These are phyloP conservation scores for Pezicula radicicola DNA, from an alignment of 2,329 filamentous ascomycete species.

Conservation along the genomic window DNA sequence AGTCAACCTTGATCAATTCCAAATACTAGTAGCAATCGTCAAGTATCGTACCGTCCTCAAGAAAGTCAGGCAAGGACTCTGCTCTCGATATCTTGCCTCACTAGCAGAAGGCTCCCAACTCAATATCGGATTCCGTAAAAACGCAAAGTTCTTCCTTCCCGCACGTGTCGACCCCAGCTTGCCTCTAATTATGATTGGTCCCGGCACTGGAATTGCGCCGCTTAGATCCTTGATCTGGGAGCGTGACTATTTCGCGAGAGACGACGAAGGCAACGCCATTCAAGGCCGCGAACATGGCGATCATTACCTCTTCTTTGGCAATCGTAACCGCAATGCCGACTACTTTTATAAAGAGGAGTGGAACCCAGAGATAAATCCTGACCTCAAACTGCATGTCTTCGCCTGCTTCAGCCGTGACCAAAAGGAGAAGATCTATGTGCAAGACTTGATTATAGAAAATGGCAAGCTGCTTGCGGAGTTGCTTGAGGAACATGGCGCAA, in stretches of 20 bases:
- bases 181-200: slow-evolving; percentile 73
- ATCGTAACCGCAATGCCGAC: slow-evolving; percentile 70
- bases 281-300: slow-evolving; percentile 26
- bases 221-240: slow-evolving; percentile 80
- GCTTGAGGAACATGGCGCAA: slow-evolving; percentile 47
- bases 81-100: slow-evolving; percentile 77
- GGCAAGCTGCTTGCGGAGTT: slow-evolving; percentile 37
- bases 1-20: slow-evolving; percentile 45
- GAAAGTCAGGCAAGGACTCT: slow-evolving; percentile 80
- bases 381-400: slow-evolving; percentile 48
- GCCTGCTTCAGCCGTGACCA: slow-evolving; percentile 73
- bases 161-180: slow-evolving; percentile 35
- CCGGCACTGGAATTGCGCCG: slow-evolving; percentile 84
- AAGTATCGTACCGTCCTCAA: slow-evolving; percentile 88
- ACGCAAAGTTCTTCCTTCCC: slow-evolving; percentile 43
- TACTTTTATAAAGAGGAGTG: slow-evolving; percentile 83
- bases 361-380: slow-evolving; percentile 36
- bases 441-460: slow-evolving; percentile 34
- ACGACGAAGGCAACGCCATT: slow-evolving; percentile 17
- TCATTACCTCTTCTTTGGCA: slow-evolving; percentile 75
- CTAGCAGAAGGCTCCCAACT: slow-evolving; percentile 56
- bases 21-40: slow-evolving; percentile 82
- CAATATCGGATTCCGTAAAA: slow-evolving; percentile 53
- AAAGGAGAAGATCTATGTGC: slow-evolving; percentile 62
- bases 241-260: slow-evolving; percentile 37